These are phyloP conservation scores for Fusarium chaquense DNA, from an alignment of 2,329 filamentous ascomycete species.

Conservation along the genomic window DNA sequence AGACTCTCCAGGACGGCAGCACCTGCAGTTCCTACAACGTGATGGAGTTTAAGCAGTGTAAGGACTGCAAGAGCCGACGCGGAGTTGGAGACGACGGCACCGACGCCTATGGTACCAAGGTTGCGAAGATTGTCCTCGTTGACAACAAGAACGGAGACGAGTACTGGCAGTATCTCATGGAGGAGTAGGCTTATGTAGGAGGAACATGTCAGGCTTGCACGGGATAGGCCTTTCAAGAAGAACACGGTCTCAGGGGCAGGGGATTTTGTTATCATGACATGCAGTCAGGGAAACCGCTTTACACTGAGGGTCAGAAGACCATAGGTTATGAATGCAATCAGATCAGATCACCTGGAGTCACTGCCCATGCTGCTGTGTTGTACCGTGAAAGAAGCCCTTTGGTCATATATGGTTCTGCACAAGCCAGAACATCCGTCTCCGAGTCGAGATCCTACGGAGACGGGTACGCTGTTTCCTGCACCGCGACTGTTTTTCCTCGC, in stretches of 20 bases:
- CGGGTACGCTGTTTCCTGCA: not conserved
- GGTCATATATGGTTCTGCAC: not conserved
- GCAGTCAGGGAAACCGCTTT: not conserved
- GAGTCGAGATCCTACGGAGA: not conserved
- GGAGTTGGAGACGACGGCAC: constrained; percentile 30
- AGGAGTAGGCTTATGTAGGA: not conserved
- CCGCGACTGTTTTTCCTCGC: not conserved
- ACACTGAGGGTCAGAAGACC: not conserved
- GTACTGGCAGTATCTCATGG: constrained; percentile 17
- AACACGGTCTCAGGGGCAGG: not conserved
- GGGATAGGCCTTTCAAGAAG: not conserved
- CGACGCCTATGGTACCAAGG: constrained; percentile 26
- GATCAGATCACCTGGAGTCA: not conserved
- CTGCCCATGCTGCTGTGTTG: not conserved
- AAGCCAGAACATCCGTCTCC: not conserved
- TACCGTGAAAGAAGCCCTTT: not conserved
- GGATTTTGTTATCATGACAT: not conserved
- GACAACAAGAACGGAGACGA: constrained; percentile 27
- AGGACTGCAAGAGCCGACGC: constrained; percentile 28
- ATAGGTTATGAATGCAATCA: not conserved
- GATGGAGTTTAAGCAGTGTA: constrained; percentile 28
- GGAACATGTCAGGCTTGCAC: not conserved
- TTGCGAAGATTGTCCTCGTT: constrained; percentile 27
- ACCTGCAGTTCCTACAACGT: constrained; percentile 23
- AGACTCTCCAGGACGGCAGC: constrained; percentile 21